Conservation (phyloP, 1,284 basidiomycete species). For the Ceratobasidium sp. region DNA sequence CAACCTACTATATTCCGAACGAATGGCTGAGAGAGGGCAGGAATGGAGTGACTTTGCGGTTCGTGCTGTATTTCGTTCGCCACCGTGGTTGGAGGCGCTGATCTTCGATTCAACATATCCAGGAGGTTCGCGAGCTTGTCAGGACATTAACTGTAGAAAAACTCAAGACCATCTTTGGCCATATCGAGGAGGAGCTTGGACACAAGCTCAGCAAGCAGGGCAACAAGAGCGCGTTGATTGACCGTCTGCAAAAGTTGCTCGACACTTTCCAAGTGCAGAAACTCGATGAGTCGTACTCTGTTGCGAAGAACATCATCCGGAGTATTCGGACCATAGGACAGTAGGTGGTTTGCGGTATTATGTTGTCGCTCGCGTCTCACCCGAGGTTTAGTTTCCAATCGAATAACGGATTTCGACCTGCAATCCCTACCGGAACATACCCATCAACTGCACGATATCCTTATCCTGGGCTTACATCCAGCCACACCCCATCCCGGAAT, state of each 20-base stretch:
- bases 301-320: conserved; percentile 18
- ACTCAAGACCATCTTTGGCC: conserved; percentile 74
- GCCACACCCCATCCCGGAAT: conserved; percentile 6
- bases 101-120: conserved; percentile 41
- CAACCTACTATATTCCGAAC: neutral
- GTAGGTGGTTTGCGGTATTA: conserved; percentile 9
- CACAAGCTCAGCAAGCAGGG: conserved; percentile 74
- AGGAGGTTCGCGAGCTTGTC: conserved; percentile 60
- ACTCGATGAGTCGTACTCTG: conserved; percentile 25
- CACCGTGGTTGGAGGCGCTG: neutral
- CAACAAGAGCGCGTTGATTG: conserved; percentile 82
- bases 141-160: conserved; percentile 73
- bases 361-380: neutral
- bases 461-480: conserved; percentile 31
- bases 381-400: conserved; percentile 19
- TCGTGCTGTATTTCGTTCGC: conserved; percentile 25
- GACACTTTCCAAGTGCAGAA: conserved; percentile 4
- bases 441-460: conserved; percentile 20
- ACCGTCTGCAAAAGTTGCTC: conserved; percentile 54
- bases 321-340: conserved; percentile 28
- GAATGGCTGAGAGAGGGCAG: conserved; percentile 32
- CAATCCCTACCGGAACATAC: conserved; percentile 35
- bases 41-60: conserved; percentile 54
- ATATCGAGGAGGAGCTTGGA: conserved; percentile 74
- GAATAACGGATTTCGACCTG: conserved; percentile 16